Base-by-base conservation (phyloP, 495 filamentous ascomycete genomes). In the Eremomyces bilateralis region DNA sequence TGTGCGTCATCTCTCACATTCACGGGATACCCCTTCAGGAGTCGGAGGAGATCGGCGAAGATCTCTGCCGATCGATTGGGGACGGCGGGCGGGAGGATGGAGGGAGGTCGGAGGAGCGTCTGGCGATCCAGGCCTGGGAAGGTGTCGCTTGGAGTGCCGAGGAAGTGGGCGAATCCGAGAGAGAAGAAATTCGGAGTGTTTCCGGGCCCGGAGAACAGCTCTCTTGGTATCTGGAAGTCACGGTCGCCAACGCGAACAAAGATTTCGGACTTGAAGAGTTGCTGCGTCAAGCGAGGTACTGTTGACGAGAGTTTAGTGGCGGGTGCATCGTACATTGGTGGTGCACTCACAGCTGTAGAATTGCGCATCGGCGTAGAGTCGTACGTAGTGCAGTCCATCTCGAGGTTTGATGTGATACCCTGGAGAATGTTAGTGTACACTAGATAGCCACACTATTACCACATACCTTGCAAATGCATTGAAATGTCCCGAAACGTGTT, bases 131-230 rank as follows among this genome's bases (percentile, higher is more conserved):
- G 65, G 1, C 88, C 88, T 0, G 85, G 85, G 46, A 93, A 93
- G 29, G 82, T 64, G 44, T 91, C 74, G 17, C 67, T 57, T 2
- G 78, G 79, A 1, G 70, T 70, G 18, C 71, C 69, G 56, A 94
- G 90, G 61, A 91, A 91, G 48, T 82, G 69, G 8, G 73, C 74
- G 48, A 93, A 92, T 34, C 85, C 85, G 4, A 97, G 67, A 4
- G 81, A 72, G 60, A 97, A 97, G 65, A 84, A 97, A 54, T 97
- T 97, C 4, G 82, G 83, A 20, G 71, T 72, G 53, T 97, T 81
- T 3, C 88, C 85, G 8, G 78, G 80, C 17, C 62, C 60, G 8
- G 70, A 73, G 55, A 97, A 91, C 38, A 91, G 64, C 43, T 92
- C 81, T 20, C 82, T 73, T 2, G 85, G 76, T 34, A 97, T 80